These are phyloP conservation scores for Pistacia vera DNA, from an alignment of 345 rosid genomes.

Conservation along the genomic window DNA sequence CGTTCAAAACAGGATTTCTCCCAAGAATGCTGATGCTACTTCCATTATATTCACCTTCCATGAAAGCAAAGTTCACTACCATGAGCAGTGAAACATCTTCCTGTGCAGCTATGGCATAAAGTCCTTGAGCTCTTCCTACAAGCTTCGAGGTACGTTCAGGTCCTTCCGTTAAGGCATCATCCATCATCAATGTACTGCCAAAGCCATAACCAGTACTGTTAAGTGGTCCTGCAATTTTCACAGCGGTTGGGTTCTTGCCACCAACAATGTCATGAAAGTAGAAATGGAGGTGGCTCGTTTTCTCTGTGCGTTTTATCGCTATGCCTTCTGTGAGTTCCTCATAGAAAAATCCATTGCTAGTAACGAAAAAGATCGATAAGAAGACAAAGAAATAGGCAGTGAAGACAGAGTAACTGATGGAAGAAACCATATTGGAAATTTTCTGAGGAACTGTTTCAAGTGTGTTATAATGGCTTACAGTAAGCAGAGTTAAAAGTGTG, in stretches of 20 bases:
- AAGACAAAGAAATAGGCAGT: constrained; percentile 13
- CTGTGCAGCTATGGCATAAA: constrained; percentile 35
- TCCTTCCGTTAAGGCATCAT: constrained; percentile 34
- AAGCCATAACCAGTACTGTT: constrained; percentile 10
- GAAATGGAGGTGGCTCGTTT: constrained; percentile 33
- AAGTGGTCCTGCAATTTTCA: constrained; percentile 26
- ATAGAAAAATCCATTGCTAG: constrained; percentile 28
- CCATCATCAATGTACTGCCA: constrained; percentile 29
- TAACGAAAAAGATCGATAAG: constrained; percentile 15
- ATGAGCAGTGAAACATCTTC: constrained; percentile 24
- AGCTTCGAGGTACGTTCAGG: constrained; percentile 36
- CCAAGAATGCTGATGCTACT: constrained; percentile 43
- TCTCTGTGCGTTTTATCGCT: constrained; percentile 24
- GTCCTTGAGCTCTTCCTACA: constrained; percentile 42
- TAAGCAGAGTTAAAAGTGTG: background rate
- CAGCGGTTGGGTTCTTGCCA: constrained; percentile 26
- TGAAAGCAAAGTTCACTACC: constrained; percentile 40
- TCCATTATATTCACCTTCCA: constrained; percentile 41
- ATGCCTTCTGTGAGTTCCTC: constrained; percentile 33
- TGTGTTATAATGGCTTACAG: too few relatives aligned
- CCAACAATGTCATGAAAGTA: constrained; percentile 33
- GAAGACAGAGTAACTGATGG: constrained; percentile 10
- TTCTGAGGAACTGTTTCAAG: background rate
- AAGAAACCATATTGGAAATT: constrained; percentile 19
- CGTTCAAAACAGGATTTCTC: constrained; percentile 23